phyloP scores from a whole-genome alignment of 73 alveolate genomes.

The Stentor roeselii region DNA sequence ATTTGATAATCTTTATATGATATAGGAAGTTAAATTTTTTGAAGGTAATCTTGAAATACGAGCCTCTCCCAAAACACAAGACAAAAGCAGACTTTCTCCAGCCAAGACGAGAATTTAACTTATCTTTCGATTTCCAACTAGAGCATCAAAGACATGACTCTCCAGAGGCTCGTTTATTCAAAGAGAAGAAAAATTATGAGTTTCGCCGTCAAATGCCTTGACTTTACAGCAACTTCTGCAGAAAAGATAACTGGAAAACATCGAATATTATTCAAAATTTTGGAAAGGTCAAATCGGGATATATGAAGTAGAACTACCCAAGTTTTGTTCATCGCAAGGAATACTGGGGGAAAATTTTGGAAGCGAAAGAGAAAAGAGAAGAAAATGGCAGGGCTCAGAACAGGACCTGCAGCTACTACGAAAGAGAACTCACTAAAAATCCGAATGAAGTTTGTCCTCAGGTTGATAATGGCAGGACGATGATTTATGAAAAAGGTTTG shows the following conservation, averaged over 20 bases:
- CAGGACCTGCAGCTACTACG: not conserved
- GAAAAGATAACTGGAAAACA: not conserved
- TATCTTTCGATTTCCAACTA: not conserved
- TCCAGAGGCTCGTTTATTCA: not conserved
- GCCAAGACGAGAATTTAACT: not conserved
- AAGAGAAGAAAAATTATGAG: not conserved
- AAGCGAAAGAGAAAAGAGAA: too few species aligned
- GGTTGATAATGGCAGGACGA: not conserved
- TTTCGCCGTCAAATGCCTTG: not conserved
- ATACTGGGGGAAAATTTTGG: not conserved
- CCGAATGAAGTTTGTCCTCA: not conserved
- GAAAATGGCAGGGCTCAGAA: not conserved
- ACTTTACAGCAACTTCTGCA: not conserved
- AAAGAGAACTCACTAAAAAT: not conserved
- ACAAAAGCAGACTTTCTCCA: not conserved
- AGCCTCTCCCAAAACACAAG: not conserved
- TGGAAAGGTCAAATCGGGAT: constrained; percentile 33
- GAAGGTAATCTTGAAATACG: not conserved
- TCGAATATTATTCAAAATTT: constrained; percentile 25
- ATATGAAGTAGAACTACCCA: constrained; percentile 34
- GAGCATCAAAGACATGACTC: not conserved
- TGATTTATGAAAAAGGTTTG: too few species aligned
- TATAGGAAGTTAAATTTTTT: too few species aligned
- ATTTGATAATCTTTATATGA: too few species aligned
- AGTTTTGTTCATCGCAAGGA: constrained; percentile 15